Base-by-base conservation (phyloP, 2,329 filamentous ascomycete genomes). In the Stagonosporopsis rhizophila region DNA sequence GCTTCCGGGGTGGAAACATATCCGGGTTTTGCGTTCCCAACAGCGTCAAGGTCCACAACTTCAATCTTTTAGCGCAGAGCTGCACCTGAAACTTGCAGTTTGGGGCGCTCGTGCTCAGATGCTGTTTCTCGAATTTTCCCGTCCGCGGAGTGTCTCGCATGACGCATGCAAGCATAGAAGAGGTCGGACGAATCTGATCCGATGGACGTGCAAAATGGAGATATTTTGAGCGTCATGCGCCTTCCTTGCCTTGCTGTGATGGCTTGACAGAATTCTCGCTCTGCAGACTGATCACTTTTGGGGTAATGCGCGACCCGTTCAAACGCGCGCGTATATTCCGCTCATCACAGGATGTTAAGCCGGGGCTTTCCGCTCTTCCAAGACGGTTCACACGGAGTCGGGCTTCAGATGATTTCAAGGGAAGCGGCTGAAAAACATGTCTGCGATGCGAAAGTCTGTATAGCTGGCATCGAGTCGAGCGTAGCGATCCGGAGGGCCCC, bases 81-180 rank as follows among this genome's bases (percentile, higher is more conserved):
- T 47, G 20, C 6, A 44, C 53, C 45, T 48, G 25, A 44, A n/a
- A 12, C 6, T 51, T 42, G n/a, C n/a, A n/a, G n/a, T n/a, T n/a
- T n/a, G 27, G 41, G 30, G 22, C 39, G 48, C 38, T 30, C 42
- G 38, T 52, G 53, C 47, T 9, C 11, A 11, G 27, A n/a, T 30
- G 22, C 35, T 6, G 20, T 23, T 37, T 35, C 20, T 45, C 20
- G 38, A 7, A n/a, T 34, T 25, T 19, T 52, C 20, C 38, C 47
- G 47, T 17, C 42, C 47, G 53, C 53, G 53, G 53, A 56, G 20
- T 34, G 53, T 11, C n/a, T n/a, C n/a, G 23, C 44, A 35, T 14
- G 19, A 30, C 30, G 23, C n/a, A 28, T 37, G 46, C 35, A 37
- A 32, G 17, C 35, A 19, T n/a, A 19, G 22, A 41, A 46, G 32